A percentile compares a stretch with the other conserved stretches of the same genome.
These are phyloP conservation scores for Chlorella sp. DNA, from an alignment of 139 green algal genomes.

Conservation along the genomic window DNA sequence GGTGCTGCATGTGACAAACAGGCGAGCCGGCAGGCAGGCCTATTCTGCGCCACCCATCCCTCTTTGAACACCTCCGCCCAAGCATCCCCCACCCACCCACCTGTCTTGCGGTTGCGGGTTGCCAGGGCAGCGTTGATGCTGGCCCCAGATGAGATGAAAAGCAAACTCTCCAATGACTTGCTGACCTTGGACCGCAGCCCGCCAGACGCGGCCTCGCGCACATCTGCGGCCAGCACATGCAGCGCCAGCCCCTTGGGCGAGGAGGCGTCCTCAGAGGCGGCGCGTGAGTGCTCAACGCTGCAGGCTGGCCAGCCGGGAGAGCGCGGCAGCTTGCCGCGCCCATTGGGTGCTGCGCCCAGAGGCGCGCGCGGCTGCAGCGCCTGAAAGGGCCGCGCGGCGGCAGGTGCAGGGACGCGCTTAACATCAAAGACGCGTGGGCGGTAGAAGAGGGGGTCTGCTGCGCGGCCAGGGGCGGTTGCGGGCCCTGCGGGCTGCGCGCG, in stretches of 20 bases:
- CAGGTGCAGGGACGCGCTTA: no score
- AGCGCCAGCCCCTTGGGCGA: neutral
- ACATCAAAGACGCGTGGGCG: no score
- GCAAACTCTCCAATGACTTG: neutral
- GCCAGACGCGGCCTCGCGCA: neutral
- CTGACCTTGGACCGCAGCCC: neutral
- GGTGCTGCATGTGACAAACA: no score
- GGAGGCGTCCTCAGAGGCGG: neutral
- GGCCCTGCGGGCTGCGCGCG: neutral
- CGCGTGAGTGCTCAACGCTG: neutral
- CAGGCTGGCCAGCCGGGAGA: conserved; percentile 11
- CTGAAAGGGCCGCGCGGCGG: neutral
- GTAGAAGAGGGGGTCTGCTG: no score
- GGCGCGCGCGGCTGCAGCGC: neutral
- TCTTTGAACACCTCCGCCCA: neutral
- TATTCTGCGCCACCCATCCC: no score
- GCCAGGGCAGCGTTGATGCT: neutral
- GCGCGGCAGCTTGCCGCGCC: neutral
- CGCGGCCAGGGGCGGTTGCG: neutral
- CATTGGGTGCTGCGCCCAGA: neutral
- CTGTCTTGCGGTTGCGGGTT: conserved; percentile 34
- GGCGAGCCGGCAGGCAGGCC: neutral
- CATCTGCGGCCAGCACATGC: neutral
- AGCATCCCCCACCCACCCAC: neutral
- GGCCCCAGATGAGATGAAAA: neutral